Base-by-base conservation (phyloP, 192 early-diverging fungal genomes). In the Coemansia nantahalensis region DNA sequence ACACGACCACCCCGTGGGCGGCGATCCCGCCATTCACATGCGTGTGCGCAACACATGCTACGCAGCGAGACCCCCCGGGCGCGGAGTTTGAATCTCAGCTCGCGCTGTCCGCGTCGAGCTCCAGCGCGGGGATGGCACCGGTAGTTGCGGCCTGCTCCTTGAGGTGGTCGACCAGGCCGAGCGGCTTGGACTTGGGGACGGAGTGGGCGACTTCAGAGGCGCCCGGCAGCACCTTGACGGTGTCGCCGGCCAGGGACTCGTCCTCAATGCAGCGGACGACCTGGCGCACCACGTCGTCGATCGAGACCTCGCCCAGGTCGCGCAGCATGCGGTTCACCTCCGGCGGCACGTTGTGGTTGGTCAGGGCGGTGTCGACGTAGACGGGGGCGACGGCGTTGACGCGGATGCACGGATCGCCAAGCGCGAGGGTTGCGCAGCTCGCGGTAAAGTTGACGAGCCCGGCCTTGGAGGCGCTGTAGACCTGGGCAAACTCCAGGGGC, bases 391-490 rank as follows among this genome's bases (percentile, higher is more conserved):
- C 65, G 8, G 79, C 80, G 58, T 87, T 87, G 45, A 87, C 82
- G 4, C 77, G 79, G 38, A 87, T 80, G 1, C 57, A 59, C 18
- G 63, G 47, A 14, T 59, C 71, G 42, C 59, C 51, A 26, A 15
- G 48, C 0, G 74, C 66, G 28, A 79, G 46, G 18, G 77, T 79
- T 2, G 72, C 61, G n/a, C 78, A 79, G 1, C 55, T 40, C 3
- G 72, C 63, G 0, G 83, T 82, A 42, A 89, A 84, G 26, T 80
- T 79, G 14, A 81, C 80, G 12, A 91, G 82, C 14, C 83, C 90
- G 40, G 77, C 83, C 73, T 92, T 92, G 21, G 86, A 84, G 0
- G 87, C 87, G 8, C 81, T 80, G 62, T 92, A 92, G 8, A 87
- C 81, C 2, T 87, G 87, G 36, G 82, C 80, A 26, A 63, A 62